Percentiles rank a stretch among this genome's conserved stretches.
These are phyloP conservation scores for Phytophthora pluvialis DNA, from an alignment of 352 stramenopile species.

Conservation along the genomic window DNA sequence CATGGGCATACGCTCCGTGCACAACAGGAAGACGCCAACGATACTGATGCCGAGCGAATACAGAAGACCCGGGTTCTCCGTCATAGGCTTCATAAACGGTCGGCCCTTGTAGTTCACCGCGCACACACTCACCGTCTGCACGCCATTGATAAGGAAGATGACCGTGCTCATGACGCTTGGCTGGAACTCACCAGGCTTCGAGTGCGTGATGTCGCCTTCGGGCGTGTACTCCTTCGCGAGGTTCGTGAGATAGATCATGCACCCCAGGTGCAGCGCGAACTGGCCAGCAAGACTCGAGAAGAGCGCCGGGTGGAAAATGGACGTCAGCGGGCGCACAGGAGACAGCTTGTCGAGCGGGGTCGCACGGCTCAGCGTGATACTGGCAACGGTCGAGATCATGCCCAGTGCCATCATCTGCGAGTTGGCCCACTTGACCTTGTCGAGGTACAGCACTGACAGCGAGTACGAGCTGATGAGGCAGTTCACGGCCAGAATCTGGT, in stretches of 20 bases:
- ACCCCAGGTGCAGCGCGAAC: slow-evolving; percentile 95
- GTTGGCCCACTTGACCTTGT: slow-evolving; percentile 99
- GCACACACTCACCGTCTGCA: slow-evolving; percentile 98
- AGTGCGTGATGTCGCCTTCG: slow-evolving; percentile 77
- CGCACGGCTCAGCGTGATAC: slow-evolving; percentile 88
- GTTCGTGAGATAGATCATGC: slow-evolving; percentile 94
- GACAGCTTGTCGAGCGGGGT: slow-evolving; percentile 96
- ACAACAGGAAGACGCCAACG: slow-evolving; percentile 92
- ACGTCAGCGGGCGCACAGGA: slow-evolving; percentile 91
- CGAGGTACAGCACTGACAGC: slow-evolving; percentile 97
- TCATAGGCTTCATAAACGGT: slow-evolving; percentile 98
- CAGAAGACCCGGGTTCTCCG: slow-evolving; percentile 96
- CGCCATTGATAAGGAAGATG: slow-evolving; percentile 97
- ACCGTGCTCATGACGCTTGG: slow-evolving; percentile 98
- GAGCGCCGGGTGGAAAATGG: slow-evolving; percentile 96
- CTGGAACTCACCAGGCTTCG: slow-evolving; percentile 93
- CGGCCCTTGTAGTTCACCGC: slow-evolving; percentile 98
- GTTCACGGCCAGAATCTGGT: slow-evolving; percentile 99
- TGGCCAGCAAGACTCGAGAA: slow-evolving; percentile 95
- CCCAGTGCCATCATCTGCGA: slow-evolving; percentile 93
- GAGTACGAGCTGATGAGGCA: slow-evolving; percentile 98
- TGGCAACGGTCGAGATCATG: slow-evolving; percentile 88
- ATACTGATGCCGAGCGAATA: slow-evolving; percentile 89
- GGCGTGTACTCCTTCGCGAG: slow-evolving; percentile 91
- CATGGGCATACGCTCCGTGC: slow-evolving; percentile 89